A percentile compares a stretch with the other conserved stretches of the same genome.
Evolutionary conservation across 2,329 filamentous ascomycete genomes (phyloP).

Genomic region (Aspergillus sp.): DNA sequence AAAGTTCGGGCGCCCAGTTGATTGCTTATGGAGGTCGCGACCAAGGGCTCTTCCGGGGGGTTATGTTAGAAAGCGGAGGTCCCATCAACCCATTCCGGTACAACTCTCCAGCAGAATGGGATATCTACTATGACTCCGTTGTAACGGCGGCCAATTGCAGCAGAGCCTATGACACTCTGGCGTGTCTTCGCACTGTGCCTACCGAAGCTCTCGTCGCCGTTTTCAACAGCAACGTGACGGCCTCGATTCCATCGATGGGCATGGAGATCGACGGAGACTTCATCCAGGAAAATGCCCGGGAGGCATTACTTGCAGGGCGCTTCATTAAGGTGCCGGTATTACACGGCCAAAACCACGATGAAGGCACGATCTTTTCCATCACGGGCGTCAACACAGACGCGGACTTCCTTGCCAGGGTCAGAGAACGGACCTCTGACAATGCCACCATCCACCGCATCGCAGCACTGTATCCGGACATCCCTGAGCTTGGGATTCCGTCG

Average conservation of each 20-base stretch:
- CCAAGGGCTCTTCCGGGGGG: slow-evolving; percentile 23
- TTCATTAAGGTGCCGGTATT: neutral
- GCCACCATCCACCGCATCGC: too few species aligned
- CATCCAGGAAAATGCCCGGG: neutral
- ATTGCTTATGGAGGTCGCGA: slow-evolving; percentile 23
- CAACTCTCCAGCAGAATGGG: neutral
- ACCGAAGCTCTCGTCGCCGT: neutral
- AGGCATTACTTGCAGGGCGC: neutral
- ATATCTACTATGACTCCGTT: neutral
- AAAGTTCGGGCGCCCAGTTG: slow-evolving; percentile 19
- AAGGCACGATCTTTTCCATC: neutral
- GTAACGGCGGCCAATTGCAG: neutral
- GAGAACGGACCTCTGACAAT: neutral
- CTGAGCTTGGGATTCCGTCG: neutral
- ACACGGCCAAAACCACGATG: neutral
- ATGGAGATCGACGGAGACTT: neutral
- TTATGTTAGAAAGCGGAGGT: slow-evolving; percentile 19
- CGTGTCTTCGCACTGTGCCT: neutral
- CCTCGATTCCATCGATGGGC: neutral
- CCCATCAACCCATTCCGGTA: neutral
- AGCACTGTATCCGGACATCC: neutral
- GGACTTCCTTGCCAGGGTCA: neutral
- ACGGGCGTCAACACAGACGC: neutral
- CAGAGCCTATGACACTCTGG: neutral
- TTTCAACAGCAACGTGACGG: neutral